Conservation (phyloP, 495 filamentous ascomycete genomes). For the Massariosphaeria phaeospora region DNA sequence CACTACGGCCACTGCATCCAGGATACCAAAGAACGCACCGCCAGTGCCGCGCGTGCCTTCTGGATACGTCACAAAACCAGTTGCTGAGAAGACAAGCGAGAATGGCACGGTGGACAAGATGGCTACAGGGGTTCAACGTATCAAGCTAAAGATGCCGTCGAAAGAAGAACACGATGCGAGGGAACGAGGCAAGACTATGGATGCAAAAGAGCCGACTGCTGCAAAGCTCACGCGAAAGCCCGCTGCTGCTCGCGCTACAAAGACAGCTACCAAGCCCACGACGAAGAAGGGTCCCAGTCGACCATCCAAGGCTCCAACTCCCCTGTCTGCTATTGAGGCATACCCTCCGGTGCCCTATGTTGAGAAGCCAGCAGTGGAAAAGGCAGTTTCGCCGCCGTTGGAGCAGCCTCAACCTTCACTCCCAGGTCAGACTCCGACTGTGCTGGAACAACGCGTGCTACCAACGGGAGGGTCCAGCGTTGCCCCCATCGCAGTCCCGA, state of each 20-base stretch:
- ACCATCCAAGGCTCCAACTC: constrained; percentile 5
- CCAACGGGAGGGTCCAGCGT: no score
- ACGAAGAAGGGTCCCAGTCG: constrained; percentile 15
- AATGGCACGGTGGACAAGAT: constrained; percentile 60
- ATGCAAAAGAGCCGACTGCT: constrained; percentile 27
- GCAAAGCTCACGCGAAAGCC: constrained; percentile 28
- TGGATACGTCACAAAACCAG: constrained; percentile 15
- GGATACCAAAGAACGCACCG: constrained; percentile 44
- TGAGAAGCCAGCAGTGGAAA: constrained; percentile 10
- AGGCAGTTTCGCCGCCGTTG: constrained; percentile 7
- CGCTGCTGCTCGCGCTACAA: constrained; percentile 8
- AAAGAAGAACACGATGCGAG: constrained; percentile 64
- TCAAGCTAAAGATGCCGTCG: constrained; percentile 69
- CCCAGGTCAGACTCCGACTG: neutral
- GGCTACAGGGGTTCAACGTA: constrained; percentile 60
- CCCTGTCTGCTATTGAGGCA: constrained; percentile 4
- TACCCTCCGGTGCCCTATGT: neutral
- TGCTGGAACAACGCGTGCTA: no score
- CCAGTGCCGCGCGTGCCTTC: constrained; percentile 47
- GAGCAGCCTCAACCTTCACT: constrained; percentile 25
- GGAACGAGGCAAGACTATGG: constrained; percentile 44
- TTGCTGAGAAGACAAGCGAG: constrained; percentile 20
- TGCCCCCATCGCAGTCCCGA: neutral
- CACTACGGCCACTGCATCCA: constrained; percentile 46
- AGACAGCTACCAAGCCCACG: constrained; percentile 25